phyloP scores from a whole-genome alignment of 1,139 yeast genomes.

The Eremothecium coryli region DNA sequence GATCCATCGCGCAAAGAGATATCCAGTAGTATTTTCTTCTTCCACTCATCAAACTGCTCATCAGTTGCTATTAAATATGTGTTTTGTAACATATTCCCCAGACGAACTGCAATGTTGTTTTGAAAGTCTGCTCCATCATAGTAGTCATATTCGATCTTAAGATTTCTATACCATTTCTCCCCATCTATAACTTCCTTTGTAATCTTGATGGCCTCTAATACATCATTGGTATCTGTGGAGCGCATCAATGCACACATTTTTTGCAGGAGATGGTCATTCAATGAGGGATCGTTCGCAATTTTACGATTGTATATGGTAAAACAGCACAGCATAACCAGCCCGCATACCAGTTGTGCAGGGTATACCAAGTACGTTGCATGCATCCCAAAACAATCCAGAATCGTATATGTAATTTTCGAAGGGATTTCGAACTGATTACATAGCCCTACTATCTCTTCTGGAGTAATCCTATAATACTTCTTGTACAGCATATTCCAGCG shows the following conservation, averaged over 20 bases:
- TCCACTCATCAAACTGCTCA: slow-evolving; percentile 28
- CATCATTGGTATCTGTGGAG: slow-evolving; percentile 40
- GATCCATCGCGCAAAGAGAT: slow-evolving; percentile 19
- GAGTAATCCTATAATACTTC: slow-evolving; percentile 28
- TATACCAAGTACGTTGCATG: slow-evolving; percentile 48
- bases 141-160: slow-evolving; percentile 33
- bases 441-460: slow-evolving; percentile 46
- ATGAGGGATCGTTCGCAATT: slow-evolving; percentile 40
- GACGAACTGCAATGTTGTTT: slow-evolving; percentile 20
- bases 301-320: slow-evolving; percentile 43
- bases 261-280: slow-evolving; percentile 39
- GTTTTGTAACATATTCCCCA: slow-evolving; percentile 30
- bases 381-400: slow-evolving; percentile 43
- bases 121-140: slow-evolving; percentile 25
- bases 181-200: slow-evolving; percentile 45
- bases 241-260: slow-evolving; percentile 46
- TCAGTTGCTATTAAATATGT: slow-evolving; percentile 23
- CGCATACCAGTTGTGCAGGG: slow-evolving; percentile 64
- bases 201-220: slow-evolving; percentile 44
- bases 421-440: slow-evolving; percentile 61
- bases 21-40: slow-evolving; percentile 23
- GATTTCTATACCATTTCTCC: slow-evolving; percentile 44
- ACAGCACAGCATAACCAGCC: slow-evolving; percentile 52
- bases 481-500: slow-evolving; percentile 19
- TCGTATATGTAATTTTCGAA: slow-evolving; percentile 39